Evolutionary conservation across 202 grass and related monocot species (phyloP).

Genomic region (Zoysia matrella): DNA sequence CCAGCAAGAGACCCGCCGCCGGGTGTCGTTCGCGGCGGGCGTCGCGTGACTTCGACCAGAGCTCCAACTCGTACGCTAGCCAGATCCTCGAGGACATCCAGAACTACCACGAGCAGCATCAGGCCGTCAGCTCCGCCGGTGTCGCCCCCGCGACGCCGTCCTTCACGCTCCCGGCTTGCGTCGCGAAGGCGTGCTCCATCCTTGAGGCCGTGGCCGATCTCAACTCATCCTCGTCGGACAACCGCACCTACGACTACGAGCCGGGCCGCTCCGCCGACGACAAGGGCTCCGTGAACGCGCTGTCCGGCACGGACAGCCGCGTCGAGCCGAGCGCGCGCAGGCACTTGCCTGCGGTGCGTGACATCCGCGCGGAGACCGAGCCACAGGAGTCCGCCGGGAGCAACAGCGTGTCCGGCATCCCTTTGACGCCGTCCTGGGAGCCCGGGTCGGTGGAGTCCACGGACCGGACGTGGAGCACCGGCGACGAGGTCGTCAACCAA

Average conservation of each 20-base stretch:
- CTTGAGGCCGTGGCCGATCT: constrained; percentile 89
- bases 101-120: constrained; percentile 64
- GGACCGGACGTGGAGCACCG: constrained; percentile 63
- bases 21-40: constrained; percentile 54
- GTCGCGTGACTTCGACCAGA: constrained; percentile 81
- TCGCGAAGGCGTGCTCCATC: constrained; percentile 90
- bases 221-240: constrained; percentile 61
- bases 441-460: constrained; percentile 62
- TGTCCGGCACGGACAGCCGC: constrained; percentile 35
- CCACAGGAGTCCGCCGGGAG: constrained; percentile 37
- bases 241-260: constrained; percentile 27
- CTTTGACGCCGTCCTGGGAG: constrained; percentile 51
- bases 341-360: constrained; percentile 47
- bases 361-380: constrained; percentile 3
- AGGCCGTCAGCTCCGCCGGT: neutral
- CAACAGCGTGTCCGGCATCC: constrained; percentile 56
- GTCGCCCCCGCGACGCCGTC: constrained; percentile 38
- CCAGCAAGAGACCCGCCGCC: constrained; percentile 21
- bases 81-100: constrained; percentile 94
- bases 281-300: constrained; percentile 50
- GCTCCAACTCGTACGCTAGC: constrained; percentile 61
- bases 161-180: constrained; percentile 75
- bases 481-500: constrained; percentile 69
- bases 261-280: constrained; percentile 38
- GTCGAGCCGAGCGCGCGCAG: constrained; percentile 62